Evolutionary conservation across 768 basidiomycete genomes (phyloP).

Genomic region (Russula griseocarnosa): DNA sequence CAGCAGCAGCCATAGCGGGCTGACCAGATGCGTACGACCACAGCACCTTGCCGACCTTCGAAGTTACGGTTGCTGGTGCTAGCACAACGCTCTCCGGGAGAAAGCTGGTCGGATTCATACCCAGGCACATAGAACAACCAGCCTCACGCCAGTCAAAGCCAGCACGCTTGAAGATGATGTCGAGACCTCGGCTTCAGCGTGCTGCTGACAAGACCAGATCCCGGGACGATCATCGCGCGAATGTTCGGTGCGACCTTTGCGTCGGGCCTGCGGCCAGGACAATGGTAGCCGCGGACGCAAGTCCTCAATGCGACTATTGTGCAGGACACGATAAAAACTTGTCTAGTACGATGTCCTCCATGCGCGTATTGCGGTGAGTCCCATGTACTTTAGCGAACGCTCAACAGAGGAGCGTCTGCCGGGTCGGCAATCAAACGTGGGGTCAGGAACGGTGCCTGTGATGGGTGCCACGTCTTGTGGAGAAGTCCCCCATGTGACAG

Average conservation of each 20-base stretch:
- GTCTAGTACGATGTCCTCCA: conserved; percentile 57
- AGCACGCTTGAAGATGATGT: conserved; percentile 58
- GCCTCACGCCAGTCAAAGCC: conserved; percentile 70
- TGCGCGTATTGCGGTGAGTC: conserved; percentile 48
- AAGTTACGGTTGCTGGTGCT: conserved; percentile 66
- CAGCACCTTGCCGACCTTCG: conserved; percentile 58
- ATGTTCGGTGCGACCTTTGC: conserved; percentile 50
- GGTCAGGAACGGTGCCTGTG: conserved; percentile 53
- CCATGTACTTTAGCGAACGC: conserved; percentile 60
- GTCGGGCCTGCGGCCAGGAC: conserved; percentile 47
- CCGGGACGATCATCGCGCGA: conserved; percentile 65
- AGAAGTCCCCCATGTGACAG: conserved; percentile 64
- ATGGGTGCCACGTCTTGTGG: conserved; percentile 61
- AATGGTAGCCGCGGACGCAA: conserved; percentile 57
- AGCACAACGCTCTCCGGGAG: conserved; percentile 55
- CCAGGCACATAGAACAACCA: conserved; percentile 68
- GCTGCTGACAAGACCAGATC: conserved; percentile 60
- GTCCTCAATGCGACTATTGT: conserved; percentile 68
- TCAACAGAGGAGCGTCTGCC: conserved; percentile 45
- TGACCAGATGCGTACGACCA: conserved; percentile 59
- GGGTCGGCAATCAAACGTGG: conserved; percentile 44
- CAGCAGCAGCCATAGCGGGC: conserved; percentile 65
- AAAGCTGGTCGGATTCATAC: conserved; percentile 66
- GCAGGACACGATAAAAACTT: conserved; percentile 66
- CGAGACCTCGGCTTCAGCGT: conserved; percentile 61